phyloP scores from a whole-genome alignment of 768 basidiomycete genomes.

The Pisolithus marmoratus region DNA sequence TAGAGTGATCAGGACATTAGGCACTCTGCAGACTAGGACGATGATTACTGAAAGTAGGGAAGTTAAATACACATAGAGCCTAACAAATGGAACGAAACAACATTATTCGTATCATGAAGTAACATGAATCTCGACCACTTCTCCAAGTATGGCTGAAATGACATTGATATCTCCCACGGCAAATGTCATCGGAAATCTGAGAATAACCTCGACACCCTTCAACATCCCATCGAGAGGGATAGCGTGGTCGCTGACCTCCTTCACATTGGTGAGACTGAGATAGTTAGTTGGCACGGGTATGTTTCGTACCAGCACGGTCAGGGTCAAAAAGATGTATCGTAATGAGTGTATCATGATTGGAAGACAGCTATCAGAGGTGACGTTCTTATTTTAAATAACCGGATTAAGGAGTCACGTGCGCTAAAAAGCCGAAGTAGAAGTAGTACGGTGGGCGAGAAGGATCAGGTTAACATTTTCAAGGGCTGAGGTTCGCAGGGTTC shows the following conservation, averaged over 20 bases:
- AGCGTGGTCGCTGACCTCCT: constrained; percentile 40
- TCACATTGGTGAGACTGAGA: constrained; percentile 37
- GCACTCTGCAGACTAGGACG: background rate
- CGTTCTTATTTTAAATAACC: constrained; percentile 21
- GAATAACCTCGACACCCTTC: constrained; percentile 40
- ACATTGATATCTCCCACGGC: constrained; percentile 20
- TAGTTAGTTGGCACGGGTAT: constrained; percentile 37
- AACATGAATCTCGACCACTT: constrained; percentile 23
- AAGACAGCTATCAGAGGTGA: constrained; percentile 24
- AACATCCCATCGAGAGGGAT: constrained; percentile 41
- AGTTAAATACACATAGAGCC: background rate
- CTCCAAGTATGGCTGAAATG: constrained; percentile 11
- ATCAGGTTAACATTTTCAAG: too few relatives aligned
- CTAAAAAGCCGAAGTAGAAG: constrained; percentile 8
- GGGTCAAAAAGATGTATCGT: constrained; percentile 26
- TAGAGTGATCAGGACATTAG: background rate
- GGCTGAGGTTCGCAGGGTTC: constrained; percentile 15
- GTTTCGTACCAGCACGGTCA: constrained; percentile 27
- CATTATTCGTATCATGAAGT: constrained; percentile 9
- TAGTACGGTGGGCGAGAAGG: too few relatives aligned
- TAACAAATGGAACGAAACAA: background rate
- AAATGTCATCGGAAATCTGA: constrained; percentile 31
- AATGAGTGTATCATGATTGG: constrained; percentile 22
- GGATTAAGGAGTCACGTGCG: constrained; percentile 25
- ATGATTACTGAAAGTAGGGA: background rate